Conservation (phyloP, 169 alveolate genomes). For the Amoebophrya sp. region DNA sequence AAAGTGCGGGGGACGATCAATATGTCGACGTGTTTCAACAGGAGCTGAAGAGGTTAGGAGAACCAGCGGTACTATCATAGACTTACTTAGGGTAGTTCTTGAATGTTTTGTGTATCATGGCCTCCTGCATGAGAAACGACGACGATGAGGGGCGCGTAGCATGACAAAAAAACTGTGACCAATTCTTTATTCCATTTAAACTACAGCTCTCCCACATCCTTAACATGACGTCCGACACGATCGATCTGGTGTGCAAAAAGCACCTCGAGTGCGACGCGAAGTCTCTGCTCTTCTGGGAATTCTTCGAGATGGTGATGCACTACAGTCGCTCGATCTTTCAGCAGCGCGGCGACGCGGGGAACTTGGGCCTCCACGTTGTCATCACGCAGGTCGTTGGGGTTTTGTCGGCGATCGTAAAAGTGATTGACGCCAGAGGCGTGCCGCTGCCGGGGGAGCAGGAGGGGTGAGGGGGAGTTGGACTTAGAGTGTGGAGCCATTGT, state of each 20-base stretch:
- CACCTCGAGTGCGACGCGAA: not conserved
- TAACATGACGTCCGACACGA: not conserved
- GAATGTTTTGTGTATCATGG: too few relatives aligned
- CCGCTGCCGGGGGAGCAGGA: not conserved
- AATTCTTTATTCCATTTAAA: not conserved
- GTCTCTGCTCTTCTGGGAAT: not conserved
- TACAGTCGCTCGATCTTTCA: not conserved
- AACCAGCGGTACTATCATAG: not conserved
- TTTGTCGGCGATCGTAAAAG: not conserved
- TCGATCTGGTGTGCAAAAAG: not conserved
- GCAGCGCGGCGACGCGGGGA: slow-evolving; percentile 14
- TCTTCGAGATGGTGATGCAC: slow-evolving; percentile 4
- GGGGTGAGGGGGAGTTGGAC: too few relatives aligned
- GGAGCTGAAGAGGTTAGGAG: not conserved
- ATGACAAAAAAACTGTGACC: too few relatives aligned
- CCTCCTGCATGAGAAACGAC: too few relatives aligned
- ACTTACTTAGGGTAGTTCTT: too few relatives aligned
- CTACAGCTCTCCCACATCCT: not conserved
- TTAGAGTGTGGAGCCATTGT: too few relatives aligned
- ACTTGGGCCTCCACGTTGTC: not conserved
- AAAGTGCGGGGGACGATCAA: not conserved
- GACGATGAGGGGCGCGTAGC: too few relatives aligned
- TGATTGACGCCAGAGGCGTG: not conserved
- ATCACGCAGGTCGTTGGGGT: not conserved
- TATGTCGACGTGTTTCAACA: not conserved